A percentile compares a stretch with the other conserved stretches of the same genome.
These are phyloP conservation scores for Cucurbita pepo DNA, from an alignment of 306 rosid species.

Conservation along the genomic window DNA sequence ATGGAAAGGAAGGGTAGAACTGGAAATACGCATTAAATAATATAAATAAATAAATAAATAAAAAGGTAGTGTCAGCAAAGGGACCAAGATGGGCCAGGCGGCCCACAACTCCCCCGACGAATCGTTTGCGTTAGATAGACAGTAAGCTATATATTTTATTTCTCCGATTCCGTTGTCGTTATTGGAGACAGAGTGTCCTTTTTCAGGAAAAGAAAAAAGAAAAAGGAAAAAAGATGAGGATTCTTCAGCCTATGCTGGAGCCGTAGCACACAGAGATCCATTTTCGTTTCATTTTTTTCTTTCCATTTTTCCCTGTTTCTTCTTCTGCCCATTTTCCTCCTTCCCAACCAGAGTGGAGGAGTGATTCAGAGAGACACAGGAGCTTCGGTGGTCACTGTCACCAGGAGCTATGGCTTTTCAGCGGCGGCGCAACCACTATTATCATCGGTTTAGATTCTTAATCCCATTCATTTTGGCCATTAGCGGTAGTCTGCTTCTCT, in stretches of 20 bases:
- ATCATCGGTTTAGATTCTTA: slow-evolving; percentile 38
- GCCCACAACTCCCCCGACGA: neutral
- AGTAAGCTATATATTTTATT: neutral
- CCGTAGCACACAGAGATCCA: slow-evolving; percentile 9
- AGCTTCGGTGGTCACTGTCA: slow-evolving; percentile 3
- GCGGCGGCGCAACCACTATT: slow-evolving; percentile 75
- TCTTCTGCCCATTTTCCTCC: neutral
- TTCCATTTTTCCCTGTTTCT: neutral
- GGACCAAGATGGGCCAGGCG: neutral
- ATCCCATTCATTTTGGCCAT: slow-evolving; percentile 54
- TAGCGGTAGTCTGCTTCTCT: slow-evolving; percentile 45
- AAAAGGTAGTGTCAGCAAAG: neutral
- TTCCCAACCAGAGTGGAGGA: neutral
- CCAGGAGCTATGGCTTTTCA: slow-evolving; percentile 36
- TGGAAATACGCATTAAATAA: neutral
- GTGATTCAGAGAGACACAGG: neutral
- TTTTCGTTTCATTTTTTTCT: neutral
- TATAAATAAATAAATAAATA: neutral
- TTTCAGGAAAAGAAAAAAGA: neutral
- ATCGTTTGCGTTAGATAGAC: neutral
- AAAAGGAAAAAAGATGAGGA: neutral
- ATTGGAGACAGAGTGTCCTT: neutral
- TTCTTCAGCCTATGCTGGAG: slow-evolving; percentile 15
- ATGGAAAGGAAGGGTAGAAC: neutral
- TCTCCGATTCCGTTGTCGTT: slow-evolving; percentile 7